These are phyloP conservation scores for Cadophora gregata DNA, from an alignment of 2,329 filamentous ascomycete species.

Conservation along the genomic window DNA sequence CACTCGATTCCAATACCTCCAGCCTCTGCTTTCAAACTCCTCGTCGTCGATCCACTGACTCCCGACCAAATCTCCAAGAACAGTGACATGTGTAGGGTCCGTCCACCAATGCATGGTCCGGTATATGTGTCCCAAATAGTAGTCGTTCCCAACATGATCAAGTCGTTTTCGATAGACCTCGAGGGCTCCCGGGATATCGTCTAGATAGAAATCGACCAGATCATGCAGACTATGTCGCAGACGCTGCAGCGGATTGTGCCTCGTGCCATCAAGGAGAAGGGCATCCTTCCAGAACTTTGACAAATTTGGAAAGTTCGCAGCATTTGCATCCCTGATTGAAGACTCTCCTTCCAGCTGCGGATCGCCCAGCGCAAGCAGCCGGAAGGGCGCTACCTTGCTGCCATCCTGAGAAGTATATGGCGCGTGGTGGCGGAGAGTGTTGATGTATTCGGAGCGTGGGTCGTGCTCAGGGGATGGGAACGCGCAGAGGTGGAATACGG, in stretches of 20 bases:
- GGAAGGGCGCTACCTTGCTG: slow-evolving; percentile 69
- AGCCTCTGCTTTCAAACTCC: slow-evolving; percentile 78
- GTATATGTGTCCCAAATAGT: slow-evolving; percentile 93
- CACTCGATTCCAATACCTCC: slow-evolving; percentile 80
- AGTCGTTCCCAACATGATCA: slow-evolving; percentile 92
- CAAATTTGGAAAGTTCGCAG: slow-evolving; percentile 60
- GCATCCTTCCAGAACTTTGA: slow-evolving; percentile 45
- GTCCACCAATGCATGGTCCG: slow-evolving; percentile 84
- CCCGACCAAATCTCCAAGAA: slow-evolving; percentile 89
- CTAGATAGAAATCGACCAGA: slow-evolving; percentile 63
- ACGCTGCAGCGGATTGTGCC: slow-evolving; percentile 57
- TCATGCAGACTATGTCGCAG: slow-evolving; percentile 62
- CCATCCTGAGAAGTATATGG: slow-evolving; percentile 38
- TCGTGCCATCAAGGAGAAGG: slow-evolving; percentile 45
- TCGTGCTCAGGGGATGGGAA: slow-evolving; percentile 64
- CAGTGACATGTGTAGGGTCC: slow-evolving; percentile 82
- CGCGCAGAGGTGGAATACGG: slow-evolving; percentile 77
- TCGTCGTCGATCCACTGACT: slow-evolving; percentile 92
- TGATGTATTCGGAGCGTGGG: slow-evolving; percentile 37
- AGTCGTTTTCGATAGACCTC: slow-evolving; percentile 77
- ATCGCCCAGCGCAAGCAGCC: slow-evolving; percentile 86
- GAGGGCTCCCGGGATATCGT: slow-evolving; percentile 72
- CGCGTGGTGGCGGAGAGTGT: slow-evolving; percentile 37
- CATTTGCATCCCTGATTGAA: slow-evolving; percentile 69
- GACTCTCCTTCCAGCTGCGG: slow-evolving; percentile 94